Evolutionary conservation across 2,329 filamentous ascomycete species (phyloP), one percentile per base, ranked within the genome.

Genomic region (Arthroderma sp.): DNA sequence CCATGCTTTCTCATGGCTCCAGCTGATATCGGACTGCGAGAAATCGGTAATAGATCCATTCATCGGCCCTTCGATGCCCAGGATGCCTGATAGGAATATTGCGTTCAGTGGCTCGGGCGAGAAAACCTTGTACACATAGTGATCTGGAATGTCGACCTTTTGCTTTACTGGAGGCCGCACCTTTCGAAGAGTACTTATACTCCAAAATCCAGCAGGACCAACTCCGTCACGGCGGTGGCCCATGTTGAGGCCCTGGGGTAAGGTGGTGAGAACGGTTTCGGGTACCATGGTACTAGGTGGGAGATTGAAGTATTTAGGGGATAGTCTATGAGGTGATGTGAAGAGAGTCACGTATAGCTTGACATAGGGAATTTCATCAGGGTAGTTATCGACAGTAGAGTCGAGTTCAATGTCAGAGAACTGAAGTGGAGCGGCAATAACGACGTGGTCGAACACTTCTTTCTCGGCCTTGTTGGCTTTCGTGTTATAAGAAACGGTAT

Each of bases 281-380:
- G 93, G 93, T 0, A 86, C 81, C 15, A 74, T 69, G 2, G 61
- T 63, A 11, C 65, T 63, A 4, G 63, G 54, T 0, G 76, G 66
- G 1, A 94, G 76, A 57, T 82, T 81, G 76, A 97, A 97, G 67
- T 83, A 90, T 2, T 70, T 70, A 0, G 86, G 79, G 19, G 81
- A 84, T n/a, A 95, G 79, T n/a, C 74, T 78, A 63, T 84, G 81
- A 0, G 88, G 83, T 0, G 89, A 88, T 0, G 91, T 79, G 66
- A 98, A 91, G 0, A 97, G 81, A 0, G 91, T 97, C 55, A 96
- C 91, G 66, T 97, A 86, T 0, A 97, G 79, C 52, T 81, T 80
- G 2, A 89, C 87, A 68, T 96, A 98, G 0, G 88, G 87, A n/a
- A 96, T 84, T 49, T 80, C 70, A 62, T 93, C 86, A 1, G 94